Evolutionary conservation across 1,284 basidiomycete genomes (phyloP), one percentile per base, ranked within the genome.

Genomic region (Porogramme epimiltina): DNA sequence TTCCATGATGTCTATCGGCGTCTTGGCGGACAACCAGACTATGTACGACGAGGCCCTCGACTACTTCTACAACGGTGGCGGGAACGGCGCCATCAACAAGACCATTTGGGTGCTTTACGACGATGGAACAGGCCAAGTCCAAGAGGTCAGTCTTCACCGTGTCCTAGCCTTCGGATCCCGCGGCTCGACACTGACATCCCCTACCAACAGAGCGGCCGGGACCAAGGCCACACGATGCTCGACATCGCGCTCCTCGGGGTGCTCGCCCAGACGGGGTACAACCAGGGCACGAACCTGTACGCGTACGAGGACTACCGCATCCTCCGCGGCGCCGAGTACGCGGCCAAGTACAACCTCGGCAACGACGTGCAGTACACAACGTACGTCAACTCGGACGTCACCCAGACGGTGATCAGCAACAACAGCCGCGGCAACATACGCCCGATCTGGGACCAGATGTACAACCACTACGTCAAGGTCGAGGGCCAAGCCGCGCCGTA

Each of bases 281-380:
- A 49, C 36, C 45, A 47, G 25, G 45, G 45, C 45, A 18, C 20
- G 5, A 43, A 44, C 23, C 24, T 39, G n/a, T 42, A 20, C 22
- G 11, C 36, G 5, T 31, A 49, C 47, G 40, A 49, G 22, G 41
- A 49, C 34, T 37, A 34, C 23, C 47, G 47, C 41, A 49, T 49
- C 24, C 47, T 49, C 41, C 23, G 25, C n/a, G 47, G 47, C 34
- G 47, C 47, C 24, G 47, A 49, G 25, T 49, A 49, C 39, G 47
- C 41, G 13, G 47, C 47, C 3, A 49, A 49, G 47, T 49, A 49
- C 41, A 49, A 49, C 47, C 41, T 49, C 24, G 47, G 47, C 47
- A 49, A 49, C 47, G 47, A 49, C 47, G 47, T 49, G 16, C 47
- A 49, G 47, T 49, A 38, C 47, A 49, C 41, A 24, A 49, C 47